These are phyloP conservation scores for Lasiosphaeriaceae sp. DNA, from an alignment of 495 filamentous ascomycete genomes.

Conservation along the genomic window DNA sequence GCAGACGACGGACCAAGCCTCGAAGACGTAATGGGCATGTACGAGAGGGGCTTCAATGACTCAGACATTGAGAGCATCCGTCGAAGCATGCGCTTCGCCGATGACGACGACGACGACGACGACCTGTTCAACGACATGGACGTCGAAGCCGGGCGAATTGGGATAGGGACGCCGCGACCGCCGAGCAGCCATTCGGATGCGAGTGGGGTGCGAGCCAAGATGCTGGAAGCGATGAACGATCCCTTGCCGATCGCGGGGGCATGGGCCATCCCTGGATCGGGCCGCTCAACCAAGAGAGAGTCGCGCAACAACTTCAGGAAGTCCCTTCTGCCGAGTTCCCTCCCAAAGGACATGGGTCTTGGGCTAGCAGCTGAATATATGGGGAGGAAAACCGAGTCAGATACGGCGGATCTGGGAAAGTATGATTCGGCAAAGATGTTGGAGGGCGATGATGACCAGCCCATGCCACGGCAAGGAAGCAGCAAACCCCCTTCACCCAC, in stretches of 20 bases:
- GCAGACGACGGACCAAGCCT: constrained; percentile 75
- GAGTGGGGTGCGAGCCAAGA: constrained; percentile 31
- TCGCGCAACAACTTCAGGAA: constrained; percentile 37
- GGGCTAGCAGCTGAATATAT: constrained; percentile 26
- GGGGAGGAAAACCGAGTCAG: constrained; percentile 10
- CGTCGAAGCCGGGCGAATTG: constrained; percentile 13
- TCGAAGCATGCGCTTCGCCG: constrained; percentile 25
- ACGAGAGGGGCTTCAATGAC: constrained; percentile 77
- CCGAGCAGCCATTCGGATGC: constrained; percentile 29
- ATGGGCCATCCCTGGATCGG: constrained; percentile 15
- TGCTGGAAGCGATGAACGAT: constrained; percentile 45
- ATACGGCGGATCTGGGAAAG: constrained; percentile 19
- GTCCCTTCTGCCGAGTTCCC: constrained; percentile 28
- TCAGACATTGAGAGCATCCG: constrained; percentile 37
- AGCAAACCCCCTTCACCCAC: constrained; percentile 8
- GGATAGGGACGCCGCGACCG: constrained; percentile 23
- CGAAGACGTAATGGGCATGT: constrained; percentile 93
- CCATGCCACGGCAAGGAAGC: background rate
- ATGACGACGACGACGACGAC: constrained; percentile 36
- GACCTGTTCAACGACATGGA: constrained; percentile 20
- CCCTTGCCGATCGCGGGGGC: constrained; percentile 27
- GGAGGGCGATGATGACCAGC: constrained; percentile 20
- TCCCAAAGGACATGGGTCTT: constrained; percentile 28
- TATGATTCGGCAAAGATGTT: constrained; percentile 30
- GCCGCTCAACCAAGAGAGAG: constrained; percentile 26